Base-by-base conservation (phyloP, 176 grass and related monocot species). In the Oryza meyeriana region DNA sequence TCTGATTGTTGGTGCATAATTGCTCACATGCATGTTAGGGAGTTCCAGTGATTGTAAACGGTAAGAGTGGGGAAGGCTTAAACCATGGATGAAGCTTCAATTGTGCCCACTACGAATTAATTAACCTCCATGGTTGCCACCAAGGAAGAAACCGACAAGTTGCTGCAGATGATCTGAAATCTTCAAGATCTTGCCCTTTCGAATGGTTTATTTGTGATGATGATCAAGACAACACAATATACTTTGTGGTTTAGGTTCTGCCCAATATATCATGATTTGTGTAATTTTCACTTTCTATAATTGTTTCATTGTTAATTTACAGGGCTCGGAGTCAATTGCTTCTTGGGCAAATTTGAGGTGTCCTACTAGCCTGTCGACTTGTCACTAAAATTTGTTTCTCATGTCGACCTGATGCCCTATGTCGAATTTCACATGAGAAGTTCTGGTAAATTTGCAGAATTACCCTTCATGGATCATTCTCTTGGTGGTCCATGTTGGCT, bases 321-420 rank as follows among this genome's bases (percentile, higher is more conserved):
- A 99, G 96, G 96, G 96, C 44, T 99, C 96, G 0, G 96, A 95
- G 81, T 70, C 93, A 24, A 81, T 99, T 0, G 77, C 90, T 81
- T 93, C 93, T 70, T 99, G 93, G 96, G 91, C 95, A 86, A 95
- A 83, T 99, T 99, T 77, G 96, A 99, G 93, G 96, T 99, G 89
- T 62, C 62, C 26, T 76, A 25, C 24, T 25, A 50, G 9, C 35
- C 20, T 59, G n/a, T 22, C 18, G 18, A 6, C 47, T 18, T 32
- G 16, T 10, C 31, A 18, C 40, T 50, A 66, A 39, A 80, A 17
- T 33, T 32, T 57, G 41, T 38, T 65, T 22, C 17, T 59, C 47
- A 22, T 81, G 32, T 79, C 47, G n/a, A 83, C 71, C 96, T 99
- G 82, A 70, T 99, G 17, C 96, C 96, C 2, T 90, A 88, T 61